Evolutionary conservation across 2,329 filamentous ascomycete genomes (phyloP).

Genomic region (Zymoseptoria passerinii): DNA sequence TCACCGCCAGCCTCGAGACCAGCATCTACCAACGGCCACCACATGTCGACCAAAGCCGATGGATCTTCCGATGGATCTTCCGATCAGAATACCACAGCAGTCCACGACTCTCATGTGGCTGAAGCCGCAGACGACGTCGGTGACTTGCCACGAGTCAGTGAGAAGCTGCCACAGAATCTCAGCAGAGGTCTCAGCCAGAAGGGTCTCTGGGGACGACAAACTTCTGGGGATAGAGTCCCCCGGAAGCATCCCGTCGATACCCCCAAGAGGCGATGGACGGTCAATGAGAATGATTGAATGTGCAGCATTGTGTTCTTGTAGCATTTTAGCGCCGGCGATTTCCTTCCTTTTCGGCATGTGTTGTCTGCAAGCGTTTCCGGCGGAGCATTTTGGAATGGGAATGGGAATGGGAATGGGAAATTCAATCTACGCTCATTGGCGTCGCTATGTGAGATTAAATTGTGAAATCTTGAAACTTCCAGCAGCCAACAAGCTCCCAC

Average conservation of each 20-base stretch:
- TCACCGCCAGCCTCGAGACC: conserved; percentile 22
- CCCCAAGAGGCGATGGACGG: conserved; percentile 18
- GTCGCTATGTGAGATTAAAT: neutral
- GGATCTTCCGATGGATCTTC: too few species aligned
- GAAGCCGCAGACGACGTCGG: conserved; percentile 13
- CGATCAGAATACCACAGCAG: conserved; percentile 7
- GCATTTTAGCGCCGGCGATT: neutral
- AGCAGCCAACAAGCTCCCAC: too few species aligned
- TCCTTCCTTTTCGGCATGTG: neutral
- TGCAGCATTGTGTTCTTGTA: neutral
- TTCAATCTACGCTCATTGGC: neutral
- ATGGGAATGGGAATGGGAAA: too few species aligned
- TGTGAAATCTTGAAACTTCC: too few species aligned
- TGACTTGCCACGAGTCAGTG: conserved; percentile 11
- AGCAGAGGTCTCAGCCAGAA: conserved; percentile 26
- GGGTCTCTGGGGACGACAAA: conserved; percentile 38
- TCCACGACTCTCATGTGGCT: conserved; percentile 8
- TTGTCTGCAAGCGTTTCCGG: neutral
- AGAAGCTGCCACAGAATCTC: conserved; percentile 15
- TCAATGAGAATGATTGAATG: conserved; percentile 15
- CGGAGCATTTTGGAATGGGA: neutral
- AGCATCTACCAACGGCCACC: neutral
- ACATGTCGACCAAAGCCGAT: neutral
- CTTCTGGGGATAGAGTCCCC: conserved; percentile 11
- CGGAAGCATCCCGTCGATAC: conserved; percentile 7